Percentiles rank a stretch among this genome's conserved stretches.
phyloP scores from a whole-genome alignment of 1,284 basidiomycete genomes.

The Thelephora terrestris region DNA sequence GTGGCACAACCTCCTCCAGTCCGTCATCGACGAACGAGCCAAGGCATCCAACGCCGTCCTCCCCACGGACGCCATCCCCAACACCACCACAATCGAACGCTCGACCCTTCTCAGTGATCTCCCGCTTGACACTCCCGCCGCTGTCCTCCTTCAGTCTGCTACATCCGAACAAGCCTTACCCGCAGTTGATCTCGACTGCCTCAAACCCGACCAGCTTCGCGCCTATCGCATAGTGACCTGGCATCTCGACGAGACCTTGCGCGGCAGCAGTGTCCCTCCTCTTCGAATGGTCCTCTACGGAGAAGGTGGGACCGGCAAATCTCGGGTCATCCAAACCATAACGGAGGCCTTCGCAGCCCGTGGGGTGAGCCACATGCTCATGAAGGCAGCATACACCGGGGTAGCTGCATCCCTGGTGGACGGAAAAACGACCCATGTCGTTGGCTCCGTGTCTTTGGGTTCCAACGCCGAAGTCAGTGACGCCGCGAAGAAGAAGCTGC shows the following conservation, averaged over 20 bases:
- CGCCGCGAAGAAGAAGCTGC: slow-evolving; percentile 6
- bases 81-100: not conserved
- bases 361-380: slow-evolving; percentile 10
- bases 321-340: slow-evolving; percentile 24
- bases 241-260: slow-evolving; percentile 18
- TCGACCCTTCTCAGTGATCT: not conserved
- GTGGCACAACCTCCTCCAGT: too few species aligned
- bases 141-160: not conserved
- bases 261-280: slow-evolving; percentile 12
- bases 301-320: slow-evolving; percentile 30
- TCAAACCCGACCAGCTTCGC: slow-evolving; percentile 13
- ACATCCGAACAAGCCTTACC: not conserved
- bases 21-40: too few species aligned
- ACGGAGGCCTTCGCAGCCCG: slow-evolving; percentile 15
- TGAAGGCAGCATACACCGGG: slow-evolving; percentile 25
- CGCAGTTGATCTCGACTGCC: not conserved
- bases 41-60: too few species aligned
- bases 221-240: slow-evolving; percentile 23
- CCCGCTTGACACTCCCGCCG: not conserved
- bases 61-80: not conserved
- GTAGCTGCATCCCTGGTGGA: slow-evolving; percentile 26
- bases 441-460: slow-evolving; percentile 7
- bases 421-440: slow-evolving; percentile 19
- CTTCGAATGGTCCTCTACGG: slow-evolving; percentile 24
- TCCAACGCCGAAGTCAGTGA: slow-evolving; percentile 1